These are phyloP conservation scores for Plasmodium adleri DNA, from an alignment of 169 alveolate species.

Conservation along the genomic window DNA sequence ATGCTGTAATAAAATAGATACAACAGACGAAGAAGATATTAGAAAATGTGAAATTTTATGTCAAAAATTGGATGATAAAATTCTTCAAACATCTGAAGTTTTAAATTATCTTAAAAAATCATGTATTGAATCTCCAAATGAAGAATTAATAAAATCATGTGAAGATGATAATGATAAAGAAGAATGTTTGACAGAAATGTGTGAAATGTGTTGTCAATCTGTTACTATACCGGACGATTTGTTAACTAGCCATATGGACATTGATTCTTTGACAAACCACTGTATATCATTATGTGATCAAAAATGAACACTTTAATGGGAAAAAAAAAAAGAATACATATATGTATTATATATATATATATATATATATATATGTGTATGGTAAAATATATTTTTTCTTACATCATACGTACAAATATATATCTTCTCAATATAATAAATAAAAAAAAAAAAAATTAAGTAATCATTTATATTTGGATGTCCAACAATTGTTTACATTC, in stretches of 20 bases:
- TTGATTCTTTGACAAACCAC: conserved; percentile 37
- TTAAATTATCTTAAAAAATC: conserved; percentile 60
- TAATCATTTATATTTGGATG: no score
- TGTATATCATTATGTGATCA: conserved; percentile 57
- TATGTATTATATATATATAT: not conserved
- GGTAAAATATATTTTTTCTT: no score
- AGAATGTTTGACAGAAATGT: conserved; percentile 67
- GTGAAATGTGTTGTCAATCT: conserved; percentile 77
- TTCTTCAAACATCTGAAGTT: conserved; percentile 65
- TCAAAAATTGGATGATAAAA: conserved; percentile 54
- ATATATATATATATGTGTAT: no score
- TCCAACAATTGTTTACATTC: no score
- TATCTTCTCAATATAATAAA: no score
- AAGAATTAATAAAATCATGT: conserved; percentile 36
- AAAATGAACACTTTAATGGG: not conserved
- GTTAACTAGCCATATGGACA: conserved; percentile 16
- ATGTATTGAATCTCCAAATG: conserved; percentile 57
- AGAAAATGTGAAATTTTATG: conserved; percentile 32
- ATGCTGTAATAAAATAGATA: conserved; percentile 60
- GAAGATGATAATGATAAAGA: conserved; percentile 49
- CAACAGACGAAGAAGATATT: conserved; percentile 39
- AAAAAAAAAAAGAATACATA: not conserved
- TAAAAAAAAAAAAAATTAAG: no score
- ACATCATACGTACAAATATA: no score
- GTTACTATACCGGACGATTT: conserved; percentile 45